A percentile compares a stretch with the other conserved stretches of the same genome.
Evolutionary conservation across 2,329 filamentous ascomycete genomes (phyloP).

Genomic region (Colletotrichum limetticola): DNA sequence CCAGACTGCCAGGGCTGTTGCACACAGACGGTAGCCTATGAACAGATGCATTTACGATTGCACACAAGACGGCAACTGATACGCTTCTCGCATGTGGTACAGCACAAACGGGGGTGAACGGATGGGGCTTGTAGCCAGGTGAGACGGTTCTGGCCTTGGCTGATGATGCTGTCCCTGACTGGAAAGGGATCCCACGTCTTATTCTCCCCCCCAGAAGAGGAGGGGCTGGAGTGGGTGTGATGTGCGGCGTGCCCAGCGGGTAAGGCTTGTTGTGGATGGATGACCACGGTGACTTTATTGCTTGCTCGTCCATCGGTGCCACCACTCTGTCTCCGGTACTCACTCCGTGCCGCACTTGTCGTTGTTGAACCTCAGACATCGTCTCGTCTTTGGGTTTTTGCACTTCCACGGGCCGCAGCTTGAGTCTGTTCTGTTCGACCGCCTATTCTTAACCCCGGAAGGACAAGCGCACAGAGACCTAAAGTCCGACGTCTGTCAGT

Average conservation of each 20-base stretch:
- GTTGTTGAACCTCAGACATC: slow-evolving; percentile 17
- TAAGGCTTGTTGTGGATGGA: background rate
- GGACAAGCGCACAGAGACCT: background rate
- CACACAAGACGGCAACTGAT: background rate
- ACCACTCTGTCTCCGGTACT: background rate
- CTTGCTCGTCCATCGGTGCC: background rate
- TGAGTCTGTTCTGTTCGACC: slow-evolving; percentile 10
- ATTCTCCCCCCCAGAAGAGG: background rate
- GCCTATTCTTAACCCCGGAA: background rate
- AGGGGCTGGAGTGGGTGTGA: background rate
- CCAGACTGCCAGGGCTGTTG: background rate
- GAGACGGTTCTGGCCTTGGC: slow-evolving; percentile 30
- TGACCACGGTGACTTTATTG: background rate
- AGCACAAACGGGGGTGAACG: slow-evolving; percentile 19
- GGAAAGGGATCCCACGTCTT: slow-evolving; percentile 1
- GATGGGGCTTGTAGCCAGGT: slow-evolving; percentile 24
- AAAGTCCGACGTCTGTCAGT: background rate
- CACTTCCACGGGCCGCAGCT: background rate
- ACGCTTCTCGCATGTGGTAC: background rate
- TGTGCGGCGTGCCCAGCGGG: background rate
- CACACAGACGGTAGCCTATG: background rate
- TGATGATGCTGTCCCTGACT: slow-evolving; percentile 24
- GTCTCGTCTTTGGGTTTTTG: slow-evolving; percentile 8
- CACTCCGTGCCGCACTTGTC: background rate
- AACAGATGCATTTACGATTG: background rate